Conservation (phyloP, 73 alveolate species). For the Tetrahymena thermophila region DNA sequence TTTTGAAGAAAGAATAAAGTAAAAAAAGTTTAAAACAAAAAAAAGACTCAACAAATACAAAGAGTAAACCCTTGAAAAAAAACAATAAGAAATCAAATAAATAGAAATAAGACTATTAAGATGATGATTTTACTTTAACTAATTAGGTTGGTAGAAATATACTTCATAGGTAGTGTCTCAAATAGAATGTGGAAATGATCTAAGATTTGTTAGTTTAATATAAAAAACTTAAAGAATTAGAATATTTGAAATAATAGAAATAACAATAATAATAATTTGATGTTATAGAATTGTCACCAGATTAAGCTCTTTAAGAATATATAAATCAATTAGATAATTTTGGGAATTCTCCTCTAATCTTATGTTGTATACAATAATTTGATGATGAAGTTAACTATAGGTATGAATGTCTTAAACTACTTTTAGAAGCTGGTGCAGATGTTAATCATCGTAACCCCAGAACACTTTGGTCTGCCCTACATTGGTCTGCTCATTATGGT, state of each 20-base stretch:
- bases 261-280: background rate
- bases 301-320: background rate
- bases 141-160: background rate
- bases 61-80: background rate
- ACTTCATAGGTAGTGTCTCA: background rate
- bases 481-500: constrained; percentile 33
- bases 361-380: constrained; percentile 13
- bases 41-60: background rate
- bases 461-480: constrained; percentile 29
- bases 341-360: constrained; percentile 4
- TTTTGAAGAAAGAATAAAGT: background rate
- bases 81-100: background rate
- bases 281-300: background rate
- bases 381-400: background rate
- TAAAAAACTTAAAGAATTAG: background rate
- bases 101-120: background rate
- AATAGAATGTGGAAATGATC: background rate
- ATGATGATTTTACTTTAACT: background rate
- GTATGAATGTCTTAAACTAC: background rate
- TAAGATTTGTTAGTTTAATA: background rate
- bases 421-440: constrained; percentile 6
- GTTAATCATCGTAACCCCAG: constrained; percentile 15
- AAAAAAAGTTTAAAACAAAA: background rate
- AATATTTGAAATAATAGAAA: background rate
- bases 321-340: constrained; percentile 10